A percentile compares a stretch with the other conserved stretches of the same genome.
Conservation (phyloP, 768 basidiomycete species). For the Hygrocybe punicea region DNA sequence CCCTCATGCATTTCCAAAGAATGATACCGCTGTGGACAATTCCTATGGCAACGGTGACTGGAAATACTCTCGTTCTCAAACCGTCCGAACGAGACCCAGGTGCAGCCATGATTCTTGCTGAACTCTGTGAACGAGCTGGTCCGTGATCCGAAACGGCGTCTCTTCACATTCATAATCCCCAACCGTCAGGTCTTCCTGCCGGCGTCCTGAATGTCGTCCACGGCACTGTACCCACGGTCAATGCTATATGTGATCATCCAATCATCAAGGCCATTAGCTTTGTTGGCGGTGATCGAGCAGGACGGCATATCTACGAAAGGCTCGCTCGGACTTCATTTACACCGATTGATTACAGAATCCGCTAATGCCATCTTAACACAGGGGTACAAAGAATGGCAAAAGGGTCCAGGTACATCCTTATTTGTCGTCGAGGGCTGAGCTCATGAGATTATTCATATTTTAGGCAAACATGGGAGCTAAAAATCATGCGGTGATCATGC, state of each 20-base stretch:
- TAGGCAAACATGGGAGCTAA: slow-evolving; percentile 84
- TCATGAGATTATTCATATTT: not conserved
- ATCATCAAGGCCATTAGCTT: slow-evolving; percentile 93
- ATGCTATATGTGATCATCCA: slow-evolving; percentile 90
- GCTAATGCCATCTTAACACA: slow-evolving; percentile 25
- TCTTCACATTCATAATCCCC: not conserved
- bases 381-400: slow-evolving; percentile 84
- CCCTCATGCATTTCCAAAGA: slow-evolving; percentile 32
- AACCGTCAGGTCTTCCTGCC: slow-evolving; percentile 64
- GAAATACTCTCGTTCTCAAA: slow-evolving; percentile 92
- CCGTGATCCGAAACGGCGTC: slow-evolving; percentile 9
- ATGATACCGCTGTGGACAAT: slow-evolving; percentile 99
- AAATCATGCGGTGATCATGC: slow-evolving; percentile 91
- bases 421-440: not conserved
- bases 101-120: slow-evolving; percentile 96
- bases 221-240: slow-evolving; percentile 85
- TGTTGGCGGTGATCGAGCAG: slow-evolving; percentile 91
- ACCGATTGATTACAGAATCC: not conserved
- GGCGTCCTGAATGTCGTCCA: slow-evolving; percentile 93
- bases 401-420: slow-evolving; percentile 62
- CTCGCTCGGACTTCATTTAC: slow-evolving; percentile 20
- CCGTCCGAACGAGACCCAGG: slow-evolving; percentile 97
- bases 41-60: slow-evolving; percentile 81
- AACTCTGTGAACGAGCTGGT: slow-evolving; percentile 86
- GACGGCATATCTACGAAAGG: slow-evolving; percentile 92